Percentiles rank a stretch among this genome's conserved stretches.
These are phyloP conservation scores for Cyanidiococcus yangmingshanensis DNA, from an alignment of 23 red algal genomes.

Conservation along the genomic window DNA sequence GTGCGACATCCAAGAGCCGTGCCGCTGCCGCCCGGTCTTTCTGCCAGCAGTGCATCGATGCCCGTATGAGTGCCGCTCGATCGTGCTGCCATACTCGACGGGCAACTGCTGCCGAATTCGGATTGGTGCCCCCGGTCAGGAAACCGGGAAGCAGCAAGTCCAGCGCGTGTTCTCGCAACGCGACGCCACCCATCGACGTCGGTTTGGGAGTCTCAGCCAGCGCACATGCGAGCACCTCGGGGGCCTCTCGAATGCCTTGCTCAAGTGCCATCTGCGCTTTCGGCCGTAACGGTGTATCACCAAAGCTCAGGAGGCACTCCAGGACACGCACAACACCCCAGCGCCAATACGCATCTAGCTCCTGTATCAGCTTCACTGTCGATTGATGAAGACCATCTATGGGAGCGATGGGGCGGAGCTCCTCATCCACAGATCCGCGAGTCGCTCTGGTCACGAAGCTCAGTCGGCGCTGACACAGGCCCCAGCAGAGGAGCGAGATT, in stretches of 20 bases:
- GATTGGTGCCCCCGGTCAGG: slow-evolving; percentile 1
- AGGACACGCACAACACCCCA: slow-evolving; percentile 2
- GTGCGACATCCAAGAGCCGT: slow-evolving; percentile 42
- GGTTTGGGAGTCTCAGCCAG: slow-evolving; percentile 8
- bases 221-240: slow-evolving; percentile 14
- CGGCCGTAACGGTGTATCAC: background rate
- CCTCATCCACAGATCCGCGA: background rate
- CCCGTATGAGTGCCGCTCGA: slow-evolving; percentile 9
- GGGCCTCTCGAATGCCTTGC: slow-evolving; percentile 15
- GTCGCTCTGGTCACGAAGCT: background rate
- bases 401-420: background rate
- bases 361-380: slow-evolving; percentile 1
- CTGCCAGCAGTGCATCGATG: slow-evolving; percentile 17
- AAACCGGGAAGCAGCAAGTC: slow-evolving; percentile 6
- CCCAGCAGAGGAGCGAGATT: slow-evolving; percentile 13
- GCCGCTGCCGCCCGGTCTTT: slow-evolving; percentile 14
- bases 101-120: background rate
- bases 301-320: slow-evolving; percentile 6
- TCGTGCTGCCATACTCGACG: slow-evolving; percentile 8
- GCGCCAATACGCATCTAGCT: slow-evolving; percentile 8
- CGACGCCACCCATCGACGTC: background rate
- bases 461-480: background rate
- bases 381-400: slow-evolving; percentile 17
- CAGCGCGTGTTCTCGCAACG: slow-evolving; percentile 12
- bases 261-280: background rate